A percentile compares a stretch with the other conserved stretches of the same genome.
phyloP scores from a whole-genome alignment of 164 flowering plant genomes.

The Stephania japonica region DNA sequence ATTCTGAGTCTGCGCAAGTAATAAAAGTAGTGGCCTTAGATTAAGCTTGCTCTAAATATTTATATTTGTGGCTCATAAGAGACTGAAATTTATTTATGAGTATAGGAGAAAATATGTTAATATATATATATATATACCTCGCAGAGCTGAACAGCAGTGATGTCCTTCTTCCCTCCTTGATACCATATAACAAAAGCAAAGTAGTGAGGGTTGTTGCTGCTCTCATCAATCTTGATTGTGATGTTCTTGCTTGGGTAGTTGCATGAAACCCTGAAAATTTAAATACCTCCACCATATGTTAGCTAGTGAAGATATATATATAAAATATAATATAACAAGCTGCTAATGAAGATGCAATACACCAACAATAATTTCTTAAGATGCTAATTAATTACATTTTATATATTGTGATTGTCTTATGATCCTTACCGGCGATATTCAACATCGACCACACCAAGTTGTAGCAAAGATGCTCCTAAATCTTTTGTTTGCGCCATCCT shows the following conservation, averaged over 20 bases:
- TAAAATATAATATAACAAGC: too few relatives aligned
- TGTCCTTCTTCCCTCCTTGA: slow-evolving; percentile 71
- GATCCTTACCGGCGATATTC: slow-evolving; percentile 57
- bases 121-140: slow-evolving; percentile 60
- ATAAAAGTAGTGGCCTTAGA: too few relatives aligned
- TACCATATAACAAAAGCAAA: slow-evolving; percentile 67
- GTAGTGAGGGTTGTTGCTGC: slow-evolving; percentile 62
- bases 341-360: not conserved
- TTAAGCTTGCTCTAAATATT: too few relatives aligned
- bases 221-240: slow-evolving; percentile 65
- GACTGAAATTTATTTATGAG: not conserved
- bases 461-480: slow-evolving; percentile 41
- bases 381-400: not conserved
- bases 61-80: not conserved
- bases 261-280: slow-evolving; percentile 63
- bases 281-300: not conserved
- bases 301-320: too few relatives aligned
- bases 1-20: slow-evolving; percentile 51
- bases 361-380: not conserved
- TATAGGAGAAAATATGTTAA: not conserved
- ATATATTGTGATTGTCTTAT: not conserved
- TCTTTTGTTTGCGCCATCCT: slow-evolving; percentile 63
- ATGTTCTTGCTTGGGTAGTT: slow-evolving; percentile 69
- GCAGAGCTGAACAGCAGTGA: slow-evolving; percentile 79
- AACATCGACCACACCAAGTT: slow-evolving; percentile 55